Conservation (phyloP, 345 rosid species). For the Reutealis trisperma region DNA sequence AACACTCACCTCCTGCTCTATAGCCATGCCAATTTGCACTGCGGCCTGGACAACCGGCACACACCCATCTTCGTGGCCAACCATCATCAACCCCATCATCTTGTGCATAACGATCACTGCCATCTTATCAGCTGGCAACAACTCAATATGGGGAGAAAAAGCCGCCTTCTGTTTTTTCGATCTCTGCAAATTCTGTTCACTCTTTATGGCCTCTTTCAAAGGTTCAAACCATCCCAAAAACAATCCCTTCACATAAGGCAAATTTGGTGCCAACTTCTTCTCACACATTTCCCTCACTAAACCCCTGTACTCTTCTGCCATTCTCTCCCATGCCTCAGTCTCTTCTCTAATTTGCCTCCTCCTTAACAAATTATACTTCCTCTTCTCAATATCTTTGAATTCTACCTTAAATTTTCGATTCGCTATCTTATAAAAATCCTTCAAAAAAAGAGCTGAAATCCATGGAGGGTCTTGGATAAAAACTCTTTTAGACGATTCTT, state of each 20-base stretch:
- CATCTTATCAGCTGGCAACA: slow-evolving; percentile 87
- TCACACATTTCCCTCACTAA: slow-evolving; percentile 78
- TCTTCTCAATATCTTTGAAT: slow-evolving; percentile 52
- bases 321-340: slow-evolving; percentile 92
- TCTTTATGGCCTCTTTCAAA: slow-evolving; percentile 67
- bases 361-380: slow-evolving; percentile 62
- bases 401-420: slow-evolving; percentile 49
- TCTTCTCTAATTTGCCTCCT: slow-evolving; percentile 82
- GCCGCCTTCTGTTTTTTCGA: slow-evolving; percentile 67
- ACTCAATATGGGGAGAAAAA: slow-evolving; percentile 74
- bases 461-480: slow-evolving; percentile 80
- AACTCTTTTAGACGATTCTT: slow-evolving; percentile 38
- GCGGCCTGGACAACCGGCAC: slow-evolving; percentile 89
- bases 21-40: slow-evolving; percentile 73
- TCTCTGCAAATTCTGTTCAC: slow-evolving; percentile 69
- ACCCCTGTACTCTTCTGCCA: slow-evolving; percentile 72
- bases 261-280: slow-evolving; percentile 75
- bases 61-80: slow-evolving; percentile 62
- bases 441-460: slow-evolving; percentile 68
- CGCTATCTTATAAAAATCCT: slow-evolving; percentile 52
- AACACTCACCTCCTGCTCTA: slow-evolving; percentile 80
- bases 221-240: slow-evolving; percentile 95
- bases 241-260: slow-evolving; percentile 77
- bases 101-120: slow-evolving; percentile 94
- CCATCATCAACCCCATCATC: slow-evolving; percentile 84